phyloP scores from a whole-genome alignment of 163 green algal species.

The Botryococcus braunii region DNA sequence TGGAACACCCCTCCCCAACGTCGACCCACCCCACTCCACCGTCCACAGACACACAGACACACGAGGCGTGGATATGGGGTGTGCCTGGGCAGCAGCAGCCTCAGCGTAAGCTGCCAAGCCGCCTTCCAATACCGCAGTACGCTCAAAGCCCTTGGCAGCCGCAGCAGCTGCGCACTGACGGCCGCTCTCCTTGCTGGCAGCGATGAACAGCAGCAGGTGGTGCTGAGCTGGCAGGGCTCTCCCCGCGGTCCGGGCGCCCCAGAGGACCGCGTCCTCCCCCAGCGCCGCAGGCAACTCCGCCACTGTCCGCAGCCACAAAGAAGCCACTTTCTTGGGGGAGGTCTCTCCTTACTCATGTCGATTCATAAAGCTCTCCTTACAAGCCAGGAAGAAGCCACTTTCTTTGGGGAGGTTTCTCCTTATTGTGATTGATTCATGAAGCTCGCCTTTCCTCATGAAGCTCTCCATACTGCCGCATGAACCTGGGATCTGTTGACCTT shows the following conservation, averaged over 20 bases:
- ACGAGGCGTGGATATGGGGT: too few relatives aligned
- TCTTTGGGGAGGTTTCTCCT: neutral
- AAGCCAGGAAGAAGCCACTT: neutral
- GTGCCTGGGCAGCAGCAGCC: conserved; percentile 2
- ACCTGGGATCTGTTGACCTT: too few relatives aligned
- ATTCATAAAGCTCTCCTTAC: neutral
- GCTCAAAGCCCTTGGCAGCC: conserved; percentile 13
- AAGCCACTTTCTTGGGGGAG: neutral
- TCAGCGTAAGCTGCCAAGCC: conserved; percentile 8
- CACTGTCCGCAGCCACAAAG: neutral
- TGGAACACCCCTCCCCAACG: too few relatives aligned
- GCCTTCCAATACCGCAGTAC: conserved; percentile 8
- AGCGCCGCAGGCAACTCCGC: conserved; percentile 2
- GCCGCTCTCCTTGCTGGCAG: conserved; percentile 1
- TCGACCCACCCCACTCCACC: too few relatives aligned
- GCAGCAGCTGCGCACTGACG: conserved; percentile 12
- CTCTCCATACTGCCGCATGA: too few relatives aligned
- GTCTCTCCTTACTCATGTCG: neutral
- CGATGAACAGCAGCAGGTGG: conserved; percentile 21
- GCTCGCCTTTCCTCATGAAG: too few relatives aligned
- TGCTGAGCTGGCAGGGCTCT: conserved; percentile 5
- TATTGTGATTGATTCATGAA: neutral
- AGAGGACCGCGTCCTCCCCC: neutral
- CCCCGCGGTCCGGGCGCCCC: neutral
- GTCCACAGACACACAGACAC: too few relatives aligned